Percentiles rank a stretch among this genome's conserved stretches.
Conservation (phyloP, 2,329 filamentous ascomycete genomes). For the Calonectria hongkongensis region DNA sequence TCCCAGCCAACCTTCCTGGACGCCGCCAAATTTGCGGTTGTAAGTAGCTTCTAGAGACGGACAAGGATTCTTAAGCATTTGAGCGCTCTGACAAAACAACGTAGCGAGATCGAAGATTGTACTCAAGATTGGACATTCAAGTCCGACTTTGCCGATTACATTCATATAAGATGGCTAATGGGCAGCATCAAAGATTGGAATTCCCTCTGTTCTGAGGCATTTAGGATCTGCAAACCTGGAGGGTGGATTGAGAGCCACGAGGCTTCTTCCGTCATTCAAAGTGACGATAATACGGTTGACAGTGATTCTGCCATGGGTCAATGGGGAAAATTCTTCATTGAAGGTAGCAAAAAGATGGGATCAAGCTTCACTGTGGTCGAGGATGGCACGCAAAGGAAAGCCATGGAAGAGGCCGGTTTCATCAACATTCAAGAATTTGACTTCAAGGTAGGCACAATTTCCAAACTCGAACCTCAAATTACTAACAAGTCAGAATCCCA, state of each 20-base stretch:
- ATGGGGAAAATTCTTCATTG: slow-evolving; percentile 56
- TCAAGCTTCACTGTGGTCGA: slow-evolving; percentile 53
- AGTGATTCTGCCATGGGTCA: slow-evolving; percentile 52
- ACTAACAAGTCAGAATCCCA: slow-evolving; percentile 39
- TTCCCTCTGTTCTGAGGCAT: slow-evolving; percentile 70
- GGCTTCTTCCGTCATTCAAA: slow-evolving; percentile 50
- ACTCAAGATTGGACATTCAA: slow-evolving; percentile 56
- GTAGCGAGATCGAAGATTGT: slow-evolving; percentile 56
- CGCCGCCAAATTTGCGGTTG: slow-evolving; percentile 67
- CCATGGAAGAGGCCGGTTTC: slow-evolving; percentile 49
- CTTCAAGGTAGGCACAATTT: slow-evolving; percentile 39
- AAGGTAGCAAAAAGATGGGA: slow-evolving; percentile 57
- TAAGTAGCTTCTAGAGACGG: neutral
- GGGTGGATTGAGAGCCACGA: slow-evolving; percentile 64
- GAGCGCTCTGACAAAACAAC: neutral
- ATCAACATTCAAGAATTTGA: slow-evolving; percentile 51
- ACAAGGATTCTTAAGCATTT: neutral
- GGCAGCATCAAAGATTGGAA: slow-evolving; percentile 75
- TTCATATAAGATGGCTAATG: slow-evolving; percentile 75
- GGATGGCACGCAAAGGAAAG: slow-evolving; percentile 46
- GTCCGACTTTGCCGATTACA: slow-evolving; percentile 70
- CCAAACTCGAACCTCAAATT: neutral
- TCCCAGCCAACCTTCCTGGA: slow-evolving; percentile 73
- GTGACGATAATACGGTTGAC: slow-evolving; percentile 57
- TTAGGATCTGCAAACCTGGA: slow-evolving; percentile 73